phyloP scores from a whole-genome alignment of 495 filamentous ascomycete genomes.

The Usnea hakonensis region DNA sequence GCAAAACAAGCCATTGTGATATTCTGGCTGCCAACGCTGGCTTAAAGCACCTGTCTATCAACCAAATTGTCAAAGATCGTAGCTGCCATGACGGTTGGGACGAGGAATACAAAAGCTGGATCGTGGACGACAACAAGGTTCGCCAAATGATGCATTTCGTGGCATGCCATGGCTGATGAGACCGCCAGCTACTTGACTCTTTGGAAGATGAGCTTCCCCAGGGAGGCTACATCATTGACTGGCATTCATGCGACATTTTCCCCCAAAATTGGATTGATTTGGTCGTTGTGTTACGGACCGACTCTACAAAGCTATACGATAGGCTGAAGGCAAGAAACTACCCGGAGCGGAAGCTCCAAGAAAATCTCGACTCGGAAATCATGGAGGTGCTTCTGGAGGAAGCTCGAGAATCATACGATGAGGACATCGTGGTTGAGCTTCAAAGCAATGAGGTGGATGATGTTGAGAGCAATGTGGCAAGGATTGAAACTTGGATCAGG shows the following conservation, averaged over 20 bases:
- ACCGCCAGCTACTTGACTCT: constrained; percentile 66
- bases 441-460: constrained; percentile 73
- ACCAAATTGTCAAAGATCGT: constrained; percentile 78
- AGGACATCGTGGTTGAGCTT: constrained; percentile 85
- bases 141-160: background rate
- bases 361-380: constrained; percentile 96
- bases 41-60: constrained; percentile 81
- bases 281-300: constrained; percentile 80
- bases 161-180: background rate
- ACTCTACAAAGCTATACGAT: constrained; percentile 75
- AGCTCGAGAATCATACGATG: constrained; percentile 76
- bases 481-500: constrained; percentile 73
- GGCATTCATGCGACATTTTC: constrained; percentile 97
- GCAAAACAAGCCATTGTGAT: constrained; percentile 87
- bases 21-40: constrained; percentile 62
- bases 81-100: constrained; percentile 79
- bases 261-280: constrained; percentile 91
- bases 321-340: constrained; percentile 69
- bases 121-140: constrained; percentile 97
- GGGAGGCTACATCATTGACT: constrained; percentile 91
- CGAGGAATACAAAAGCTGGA: constrained; percentile 76
- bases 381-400: constrained; percentile 92
- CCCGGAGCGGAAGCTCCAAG: constrained; percentile 77
- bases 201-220: constrained; percentile 73
- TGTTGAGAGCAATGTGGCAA: constrained; percentile 76